phyloP scores from a whole-genome alignment of 805 yeast species.

The Saccharomycopsis sp. region DNA sequence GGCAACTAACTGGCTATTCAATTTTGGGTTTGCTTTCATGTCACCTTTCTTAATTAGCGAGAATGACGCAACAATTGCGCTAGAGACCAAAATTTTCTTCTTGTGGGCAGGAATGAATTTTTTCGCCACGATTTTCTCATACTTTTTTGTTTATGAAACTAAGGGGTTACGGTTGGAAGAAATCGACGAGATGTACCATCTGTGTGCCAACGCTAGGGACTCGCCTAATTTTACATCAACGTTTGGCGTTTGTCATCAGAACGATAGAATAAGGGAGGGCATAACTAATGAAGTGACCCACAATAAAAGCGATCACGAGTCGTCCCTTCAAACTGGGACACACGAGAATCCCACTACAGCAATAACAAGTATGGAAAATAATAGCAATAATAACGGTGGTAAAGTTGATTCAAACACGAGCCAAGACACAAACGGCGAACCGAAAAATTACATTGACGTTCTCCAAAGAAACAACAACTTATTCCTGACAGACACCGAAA shows the following conservation, averaged over 20 bases:
- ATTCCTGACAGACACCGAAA: not conserved
- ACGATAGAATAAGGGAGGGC: not conserved
- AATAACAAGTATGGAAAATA: not conserved
- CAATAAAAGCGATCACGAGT: not conserved
- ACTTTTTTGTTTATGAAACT: conserved; percentile 69
- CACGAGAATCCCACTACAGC: not conserved
- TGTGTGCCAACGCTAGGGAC: conserved; percentile 36
- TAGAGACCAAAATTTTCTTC: conserved; percentile 69
- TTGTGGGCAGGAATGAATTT: conserved; percentile 72
- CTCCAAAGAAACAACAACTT: not conserved
- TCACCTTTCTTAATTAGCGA: conserved; percentile 76
- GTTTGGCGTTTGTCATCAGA: not conserved
- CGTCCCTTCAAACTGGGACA: not conserved
- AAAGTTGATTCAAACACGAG: not conserved
- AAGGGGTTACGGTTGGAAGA: conserved; percentile 76
- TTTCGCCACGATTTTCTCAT: conserved; percentile 51
- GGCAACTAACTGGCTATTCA: conserved; percentile 75
- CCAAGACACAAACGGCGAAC: not conserved
- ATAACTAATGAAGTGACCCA: conserved; percentile 3
- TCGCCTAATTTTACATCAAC: conserved; percentile 10
- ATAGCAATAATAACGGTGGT: not conserved
- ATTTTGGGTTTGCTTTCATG: conserved; percentile 64
- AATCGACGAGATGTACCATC: conserved; percentile 65
- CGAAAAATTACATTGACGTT: not conserved
- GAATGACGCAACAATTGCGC: conserved; percentile 42